These are phyloP conservation scores for Durusdinium trenchii DNA, from an alignment of 73 alveolate genomes.

Conservation along the genomic window DNA sequence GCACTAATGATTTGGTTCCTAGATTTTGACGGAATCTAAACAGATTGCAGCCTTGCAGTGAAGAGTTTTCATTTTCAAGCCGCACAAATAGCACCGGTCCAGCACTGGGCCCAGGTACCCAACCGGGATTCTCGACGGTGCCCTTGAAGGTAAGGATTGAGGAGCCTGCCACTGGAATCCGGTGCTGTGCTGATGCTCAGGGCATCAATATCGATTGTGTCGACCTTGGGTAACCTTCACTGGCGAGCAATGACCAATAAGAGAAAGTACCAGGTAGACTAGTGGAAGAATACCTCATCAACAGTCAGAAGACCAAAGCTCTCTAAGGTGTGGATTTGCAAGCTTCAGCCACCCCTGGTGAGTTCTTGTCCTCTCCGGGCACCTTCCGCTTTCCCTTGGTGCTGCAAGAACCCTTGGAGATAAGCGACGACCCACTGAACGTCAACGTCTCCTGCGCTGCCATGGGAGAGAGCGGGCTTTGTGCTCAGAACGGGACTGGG, in stretches of 20 bases:
- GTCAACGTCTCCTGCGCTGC: slow-evolving; percentile 82
- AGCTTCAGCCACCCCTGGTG: slow-evolving; percentile 16
- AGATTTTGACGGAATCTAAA: too few relatives aligned
- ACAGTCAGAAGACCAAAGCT: too few relatives aligned
- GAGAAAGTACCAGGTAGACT: neutral
- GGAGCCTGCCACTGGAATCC: slow-evolving; percentile 29
- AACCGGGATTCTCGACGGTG: slow-evolving; percentile 37
- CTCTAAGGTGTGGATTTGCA: too few relatives aligned
- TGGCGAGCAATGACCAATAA: neutral
- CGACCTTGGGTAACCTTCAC: slow-evolving; percentile 19
- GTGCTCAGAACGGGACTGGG: neutral
- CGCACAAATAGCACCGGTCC: neutral
- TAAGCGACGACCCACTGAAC: neutral
- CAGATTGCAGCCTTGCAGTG: too few relatives aligned
- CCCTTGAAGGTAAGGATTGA: slow-evolving; percentile 14
- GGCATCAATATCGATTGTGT: neutral
- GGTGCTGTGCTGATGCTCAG: neutral
- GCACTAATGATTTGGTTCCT: too few relatives aligned
- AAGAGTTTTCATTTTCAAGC: neutral
- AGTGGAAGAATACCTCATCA: neutral
- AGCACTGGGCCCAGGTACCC: neutral
- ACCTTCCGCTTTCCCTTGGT: slow-evolving; percentile 65
- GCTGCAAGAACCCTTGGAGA: neutral
- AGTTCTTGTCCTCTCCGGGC: neutral
- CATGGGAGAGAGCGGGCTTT: slow-evolving; percentile 55